Evolutionary conservation across 495 filamentous ascomycete genomes (phyloP).

Genomic region (Elasticomyces elasticus): DNA sequence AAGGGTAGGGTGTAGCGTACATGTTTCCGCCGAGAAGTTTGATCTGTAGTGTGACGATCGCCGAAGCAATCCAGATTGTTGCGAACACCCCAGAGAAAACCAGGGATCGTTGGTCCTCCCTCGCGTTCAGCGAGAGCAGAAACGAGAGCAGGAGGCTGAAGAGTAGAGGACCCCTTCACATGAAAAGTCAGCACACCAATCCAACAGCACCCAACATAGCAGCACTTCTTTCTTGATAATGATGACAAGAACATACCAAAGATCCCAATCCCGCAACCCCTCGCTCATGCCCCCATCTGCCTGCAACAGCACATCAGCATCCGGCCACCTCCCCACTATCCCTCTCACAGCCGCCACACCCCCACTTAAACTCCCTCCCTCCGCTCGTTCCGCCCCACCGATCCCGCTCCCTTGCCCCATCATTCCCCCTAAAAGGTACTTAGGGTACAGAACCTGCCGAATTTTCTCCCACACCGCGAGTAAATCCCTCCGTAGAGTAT

Average conservation of each 20-base stretch:
- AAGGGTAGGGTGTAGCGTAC: constrained; percentile 50
- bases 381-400: constrained; percentile 55
- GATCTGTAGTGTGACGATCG: constrained; percentile 96
- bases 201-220: not conserved
- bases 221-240: not conserved
- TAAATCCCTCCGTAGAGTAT: constrained; percentile 82
- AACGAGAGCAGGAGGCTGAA: constrained; percentile 84
- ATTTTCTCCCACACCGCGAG: constrained; percentile 94
- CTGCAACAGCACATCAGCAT: constrained; percentile 60
- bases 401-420: constrained; percentile 57
- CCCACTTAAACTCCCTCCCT: constrained; percentile 46
- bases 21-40: constrained; percentile 96
- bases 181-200: constrained; percentile 12
- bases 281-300: constrained; percentile 80
- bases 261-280: constrained; percentile 88
- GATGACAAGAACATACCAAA: constrained; percentile 53
- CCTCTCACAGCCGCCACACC: constrained; percentile 38
- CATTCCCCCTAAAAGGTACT: constrained; percentile 74
- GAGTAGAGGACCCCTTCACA: constrained; percentile 68
- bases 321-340: constrained; percentile 58
- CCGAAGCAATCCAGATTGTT: constrained; percentile 93
- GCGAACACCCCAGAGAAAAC: constrained; percentile 96
- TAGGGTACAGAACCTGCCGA: constrained; percentile 94
- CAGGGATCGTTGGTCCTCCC: constrained; percentile 64
- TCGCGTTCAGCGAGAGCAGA: constrained; percentile 68